A percentile compares a stretch with the other conserved stretches of the same genome.
Evolutionary conservation across 768 basidiomycete genomes (phyloP).

Genomic region (Suillus fuscotomentosus): DNA sequence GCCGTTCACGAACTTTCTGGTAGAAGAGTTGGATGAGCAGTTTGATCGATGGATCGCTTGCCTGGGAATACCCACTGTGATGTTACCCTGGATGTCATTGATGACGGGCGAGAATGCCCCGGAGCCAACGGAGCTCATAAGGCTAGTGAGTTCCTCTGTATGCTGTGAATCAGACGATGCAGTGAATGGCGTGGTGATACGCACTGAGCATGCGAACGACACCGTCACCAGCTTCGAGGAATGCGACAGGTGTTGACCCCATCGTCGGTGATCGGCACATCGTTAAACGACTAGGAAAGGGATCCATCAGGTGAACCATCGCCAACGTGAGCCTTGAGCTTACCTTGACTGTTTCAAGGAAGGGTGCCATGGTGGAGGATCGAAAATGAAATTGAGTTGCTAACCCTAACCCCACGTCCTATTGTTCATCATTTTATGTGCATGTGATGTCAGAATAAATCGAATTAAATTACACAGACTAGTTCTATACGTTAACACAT

Average conservation of each 20-base stretch:
- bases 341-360: slow-evolving; percentile 70
- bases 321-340: not conserved
- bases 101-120: slow-evolving; percentile 83
- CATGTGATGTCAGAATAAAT: not conserved
- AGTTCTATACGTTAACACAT: not conserved
- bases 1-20: slow-evolving; percentile 89
- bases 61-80: slow-evolving; percentile 54
- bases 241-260: slow-evolving; percentile 87
- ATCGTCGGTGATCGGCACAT: slow-evolving; percentile 81
- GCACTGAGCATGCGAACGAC: slow-evolving; percentile 89
- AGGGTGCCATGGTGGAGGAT: slow-evolving; percentile 60
- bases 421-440: not conserved
- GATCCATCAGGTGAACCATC: not conserved
- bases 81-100: slow-evolving; percentile 88
- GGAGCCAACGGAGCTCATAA: slow-evolving; percentile 44
- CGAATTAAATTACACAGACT: no score
- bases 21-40: not conserved
- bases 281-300: slow-evolving; percentile 77
- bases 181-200: slow-evolving; percentile 15
- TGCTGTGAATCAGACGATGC: not conserved
- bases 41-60: not conserved
- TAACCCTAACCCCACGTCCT: slow-evolving; percentile 1
- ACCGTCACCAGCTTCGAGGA: slow-evolving; percentile 87
- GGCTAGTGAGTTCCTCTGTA: slow-evolving; percentile 3
- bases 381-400: not conserved